These are phyloP conservation scores for Sicyos edulis DNA, from an alignment of 306 rosid species.

Conservation along the genomic window DNA sequence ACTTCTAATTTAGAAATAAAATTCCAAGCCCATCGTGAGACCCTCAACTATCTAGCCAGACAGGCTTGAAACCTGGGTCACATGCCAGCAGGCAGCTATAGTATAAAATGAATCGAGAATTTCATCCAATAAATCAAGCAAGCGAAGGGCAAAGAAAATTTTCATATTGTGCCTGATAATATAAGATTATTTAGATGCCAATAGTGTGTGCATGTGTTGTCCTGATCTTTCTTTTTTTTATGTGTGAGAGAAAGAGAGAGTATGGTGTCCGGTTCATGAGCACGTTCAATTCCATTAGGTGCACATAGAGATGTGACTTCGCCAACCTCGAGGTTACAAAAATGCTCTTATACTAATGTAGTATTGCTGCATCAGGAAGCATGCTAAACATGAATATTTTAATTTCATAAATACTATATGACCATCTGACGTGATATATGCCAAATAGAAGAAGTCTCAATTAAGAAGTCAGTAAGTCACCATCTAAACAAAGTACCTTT, in stretches of 20 bases:
- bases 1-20: background rate
- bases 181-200: background rate
- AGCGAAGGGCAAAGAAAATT: background rate
- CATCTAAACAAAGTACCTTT: slow-evolving; percentile 35
- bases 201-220: background rate
- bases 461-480: background rate
- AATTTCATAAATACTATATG: background rate
- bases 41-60: background rate
- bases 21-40: background rate
- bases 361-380: background rate
- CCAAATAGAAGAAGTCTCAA: background rate
- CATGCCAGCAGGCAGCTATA: background rate
- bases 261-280: no score
- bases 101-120: background rate
- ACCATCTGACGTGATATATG: background rate
- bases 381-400: background rate
- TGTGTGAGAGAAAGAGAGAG: background rate
- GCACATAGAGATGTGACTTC: background rate
- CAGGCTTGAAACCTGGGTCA: background rate
- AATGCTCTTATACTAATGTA: slow-evolving; percentile 1
- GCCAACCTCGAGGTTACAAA: background rate
- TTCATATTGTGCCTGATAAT: background rate
- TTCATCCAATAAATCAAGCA: background rate
- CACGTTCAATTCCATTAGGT: background rate
- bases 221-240: background rate